Conservation (phyloP, 2,329 filamentous ascomycete species). For the Monosporascus sp. region DNA sequence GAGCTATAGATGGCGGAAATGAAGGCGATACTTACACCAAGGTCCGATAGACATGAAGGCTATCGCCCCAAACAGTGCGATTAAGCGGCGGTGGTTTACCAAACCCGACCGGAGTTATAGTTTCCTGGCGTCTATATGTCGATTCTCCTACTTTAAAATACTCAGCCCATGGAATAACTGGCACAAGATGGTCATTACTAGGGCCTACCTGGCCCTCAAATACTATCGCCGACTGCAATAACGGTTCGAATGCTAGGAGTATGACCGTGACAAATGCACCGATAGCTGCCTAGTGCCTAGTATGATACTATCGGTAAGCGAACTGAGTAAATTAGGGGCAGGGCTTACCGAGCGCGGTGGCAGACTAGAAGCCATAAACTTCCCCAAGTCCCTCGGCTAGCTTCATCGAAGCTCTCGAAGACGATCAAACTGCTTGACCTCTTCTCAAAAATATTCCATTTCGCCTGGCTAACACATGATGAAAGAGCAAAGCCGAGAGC, state of each 20-base stretch:
- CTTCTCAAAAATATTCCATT: slow-evolving; percentile 19
- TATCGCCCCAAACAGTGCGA: no score
- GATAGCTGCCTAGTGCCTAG: slow-evolving; percentile 9
- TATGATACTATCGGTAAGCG: neutral
- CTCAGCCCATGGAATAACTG: no score
- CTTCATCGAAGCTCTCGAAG: slow-evolving; percentile 21
- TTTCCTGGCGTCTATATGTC: no score
- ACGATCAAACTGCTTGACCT: slow-evolving; percentile 9
- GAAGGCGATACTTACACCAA: no score
- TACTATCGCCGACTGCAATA: slow-evolving; percentile 14
- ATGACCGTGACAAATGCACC: slow-evolving; percentile 9
- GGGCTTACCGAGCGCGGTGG: slow-evolving; percentile 12
- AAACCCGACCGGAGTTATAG: no score
- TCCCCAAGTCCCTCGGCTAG: slow-evolving; percentile 18
- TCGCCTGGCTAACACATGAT: slow-evolving; percentile 17
- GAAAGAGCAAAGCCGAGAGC: slow-evolving; percentile 16
- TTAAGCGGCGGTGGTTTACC: no score
- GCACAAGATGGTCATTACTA: no score
- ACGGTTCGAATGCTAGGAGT: slow-evolving; percentile 13
- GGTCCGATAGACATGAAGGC: no score
- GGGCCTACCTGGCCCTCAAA: no score
- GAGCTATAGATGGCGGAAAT: no score
- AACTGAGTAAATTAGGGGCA: neutral
- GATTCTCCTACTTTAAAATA: no score
- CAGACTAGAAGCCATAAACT: slow-evolving; percentile 16